A percentile compares a stretch with the other conserved stretches of the same genome.
These are phyloP conservation scores for Zygotorulaspora florentina DNA, from an alignment of 805 yeast genomes.

Conservation along the genomic window DNA sequence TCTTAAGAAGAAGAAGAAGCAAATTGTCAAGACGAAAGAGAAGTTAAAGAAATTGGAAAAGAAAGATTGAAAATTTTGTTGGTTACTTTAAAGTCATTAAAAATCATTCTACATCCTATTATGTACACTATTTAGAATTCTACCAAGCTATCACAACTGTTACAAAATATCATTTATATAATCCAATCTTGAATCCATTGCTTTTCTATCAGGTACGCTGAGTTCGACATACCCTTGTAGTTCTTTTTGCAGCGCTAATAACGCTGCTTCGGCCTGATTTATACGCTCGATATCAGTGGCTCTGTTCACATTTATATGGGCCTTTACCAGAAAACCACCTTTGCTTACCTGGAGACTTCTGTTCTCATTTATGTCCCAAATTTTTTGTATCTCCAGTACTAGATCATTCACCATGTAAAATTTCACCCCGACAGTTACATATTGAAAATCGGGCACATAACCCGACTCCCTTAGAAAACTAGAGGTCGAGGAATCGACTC, in stretches of 20 bases:
- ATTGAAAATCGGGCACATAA: constrained; percentile 51
- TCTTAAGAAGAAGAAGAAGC: constrained; percentile 64
- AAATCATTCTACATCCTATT: constrained; percentile 1
- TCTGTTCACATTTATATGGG: constrained; percentile 64
- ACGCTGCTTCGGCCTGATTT: constrained; percentile 57
- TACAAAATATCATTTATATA: constrained; percentile 12
- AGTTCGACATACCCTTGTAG: constrained; percentile 65
- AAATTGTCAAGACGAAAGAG: constrained; percentile 59
- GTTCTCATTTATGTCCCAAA: constrained; percentile 29
- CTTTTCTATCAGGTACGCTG: constrained; percentile 69
- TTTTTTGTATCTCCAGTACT: constrained; percentile 28
- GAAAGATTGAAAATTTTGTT: constrained; percentile 13
- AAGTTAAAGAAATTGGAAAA: constrained; percentile 36
- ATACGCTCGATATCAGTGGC: constrained; percentile 73
- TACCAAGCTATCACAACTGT: constrained; percentile 3
- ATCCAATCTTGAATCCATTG: constrained; percentile 71
- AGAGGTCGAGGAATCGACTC: constrained; percentile 34
- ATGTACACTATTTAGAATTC: constrained; percentile 13
- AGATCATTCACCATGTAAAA: constrained; percentile 28
- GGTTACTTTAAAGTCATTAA: constrained; percentile 1
- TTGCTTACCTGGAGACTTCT: constrained; percentile 49
- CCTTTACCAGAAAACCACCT: constrained; percentile 53
- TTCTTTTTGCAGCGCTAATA: constrained; percentile 59
- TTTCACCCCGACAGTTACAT: constrained; percentile 29
- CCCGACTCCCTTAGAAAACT: constrained; percentile 60